Conservation (phyloP, 345 rosid species). For the Eutrema heterophyllum region DNA sequence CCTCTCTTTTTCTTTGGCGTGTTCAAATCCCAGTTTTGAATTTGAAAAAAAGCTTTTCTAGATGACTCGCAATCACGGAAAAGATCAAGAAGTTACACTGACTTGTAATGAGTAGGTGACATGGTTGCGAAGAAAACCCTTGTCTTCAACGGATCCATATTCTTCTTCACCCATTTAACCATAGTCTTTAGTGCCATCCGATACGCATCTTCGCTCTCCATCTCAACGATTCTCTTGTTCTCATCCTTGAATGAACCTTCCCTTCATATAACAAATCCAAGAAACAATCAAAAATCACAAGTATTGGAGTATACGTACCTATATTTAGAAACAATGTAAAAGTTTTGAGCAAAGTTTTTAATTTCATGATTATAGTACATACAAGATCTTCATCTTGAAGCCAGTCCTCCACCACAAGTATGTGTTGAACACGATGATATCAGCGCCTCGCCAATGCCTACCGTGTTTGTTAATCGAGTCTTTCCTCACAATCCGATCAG, state of each 20-base stretch:
- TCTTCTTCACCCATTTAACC: slow-evolving; percentile 70
- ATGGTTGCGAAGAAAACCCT: slow-evolving; percentile 87
- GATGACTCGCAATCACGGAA: neutral
- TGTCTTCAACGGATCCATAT: slow-evolving; percentile 63
- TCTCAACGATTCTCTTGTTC: slow-evolving; percentile 48
- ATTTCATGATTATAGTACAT: neutral
- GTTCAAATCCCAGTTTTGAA: too few relatives aligned
- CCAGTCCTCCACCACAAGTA: slow-evolving; percentile 97
- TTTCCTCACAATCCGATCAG: slow-evolving; percentile 71
- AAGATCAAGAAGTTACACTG: slow-evolving; percentile 10
- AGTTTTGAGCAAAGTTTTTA: neutral
- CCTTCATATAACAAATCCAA: slow-evolving; percentile 33
- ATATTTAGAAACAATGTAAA: neutral
- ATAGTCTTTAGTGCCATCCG: slow-evolving; percentile 74
- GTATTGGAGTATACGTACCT: neutral
- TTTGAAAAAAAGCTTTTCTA: neutral
- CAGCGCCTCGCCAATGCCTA: slow-evolving; percentile 72
- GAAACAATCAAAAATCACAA: slow-evolving; percentile 8
- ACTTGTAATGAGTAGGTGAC: slow-evolving; percentile 85
- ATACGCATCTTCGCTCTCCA: slow-evolving; percentile 69
- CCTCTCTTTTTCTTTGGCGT: neutral
- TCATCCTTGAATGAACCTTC: slow-evolving; percentile 73
- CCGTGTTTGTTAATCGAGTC: slow-evolving; percentile 79
- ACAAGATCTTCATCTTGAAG: slow-evolving; percentile 67
- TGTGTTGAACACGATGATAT: slow-evolving; percentile 72